These are phyloP conservation scores for Lactifluus hygrophoroides DNA, from an alignment of 768 basidiomycete species.

Conservation along the genomic window DNA sequence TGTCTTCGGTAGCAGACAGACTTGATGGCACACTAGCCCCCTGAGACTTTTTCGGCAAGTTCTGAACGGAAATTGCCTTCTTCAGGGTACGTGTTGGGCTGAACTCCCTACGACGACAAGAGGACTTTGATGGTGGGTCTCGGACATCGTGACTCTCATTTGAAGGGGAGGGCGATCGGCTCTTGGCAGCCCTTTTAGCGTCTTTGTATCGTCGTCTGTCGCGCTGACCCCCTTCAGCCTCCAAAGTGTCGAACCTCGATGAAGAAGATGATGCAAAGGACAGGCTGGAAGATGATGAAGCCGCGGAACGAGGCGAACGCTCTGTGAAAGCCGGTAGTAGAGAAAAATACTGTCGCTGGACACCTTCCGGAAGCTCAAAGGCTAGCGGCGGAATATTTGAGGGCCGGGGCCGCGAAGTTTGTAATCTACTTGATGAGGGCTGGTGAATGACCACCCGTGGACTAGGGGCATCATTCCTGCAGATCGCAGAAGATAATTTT, in stretches of 20 bases:
- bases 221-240: not conserved
- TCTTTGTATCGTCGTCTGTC: slow-evolving; percentile 10
- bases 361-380: slow-evolving; percentile 5
- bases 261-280: slow-evolving; percentile 20
- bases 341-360: not conserved
- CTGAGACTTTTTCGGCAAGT: slow-evolving; percentile 28
- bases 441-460: slow-evolving; percentile 17
- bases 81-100: slow-evolving; percentile 31
- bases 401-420: slow-evolving; percentile 5
- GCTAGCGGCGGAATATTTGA: slow-evolving; percentile 7
- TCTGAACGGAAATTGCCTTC: slow-evolving; percentile 52
- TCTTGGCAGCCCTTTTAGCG: slow-evolving; percentile 5
- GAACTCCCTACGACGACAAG: slow-evolving; percentile 12
- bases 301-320: slow-evolving; percentile 1
- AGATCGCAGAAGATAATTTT: not conserved
- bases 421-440: slow-evolving; percentile 14
- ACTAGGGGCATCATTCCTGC: not conserved
- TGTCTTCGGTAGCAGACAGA: slow-evolving; percentile 27
- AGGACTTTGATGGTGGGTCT: not conserved
- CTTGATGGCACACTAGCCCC: slow-evolving; percentile 26
- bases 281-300: slow-evolving; percentile 16
- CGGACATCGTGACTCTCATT: not conserved
- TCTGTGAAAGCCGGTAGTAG: slow-evolving; percentile 14
- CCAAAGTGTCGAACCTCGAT: not conserved
- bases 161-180: slow-evolving; percentile 7